Conservation (phyloP, 306 rosid genomes). For the Lupinus albus region DNA sequence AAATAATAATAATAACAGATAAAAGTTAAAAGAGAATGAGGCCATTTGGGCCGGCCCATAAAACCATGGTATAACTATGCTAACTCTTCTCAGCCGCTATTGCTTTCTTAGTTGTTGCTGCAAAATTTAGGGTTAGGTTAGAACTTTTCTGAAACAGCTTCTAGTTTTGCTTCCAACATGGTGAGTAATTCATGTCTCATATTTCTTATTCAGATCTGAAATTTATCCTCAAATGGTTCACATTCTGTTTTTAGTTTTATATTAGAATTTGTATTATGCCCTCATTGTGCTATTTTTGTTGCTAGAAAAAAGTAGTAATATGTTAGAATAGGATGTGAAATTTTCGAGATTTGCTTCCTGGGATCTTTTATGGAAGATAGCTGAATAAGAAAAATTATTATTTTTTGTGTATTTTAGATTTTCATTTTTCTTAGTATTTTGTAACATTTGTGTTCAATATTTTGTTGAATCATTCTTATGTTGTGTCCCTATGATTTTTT, state of each 20-base stretch:
- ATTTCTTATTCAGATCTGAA: conserved; percentile 15
- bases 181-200: background rate
- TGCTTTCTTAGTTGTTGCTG: background rate
- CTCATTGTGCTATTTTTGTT: background rate
- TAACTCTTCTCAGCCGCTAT: background rate
- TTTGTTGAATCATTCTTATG: background rate
- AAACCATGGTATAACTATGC: background rate
- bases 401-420: background rate
- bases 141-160: background rate
- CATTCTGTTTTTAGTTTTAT: background rate
- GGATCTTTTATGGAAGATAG: background rate
- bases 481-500: background rate
- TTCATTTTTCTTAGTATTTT: background rate
- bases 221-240: background rate
- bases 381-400: too few relatives aligned
- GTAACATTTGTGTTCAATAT: background rate
- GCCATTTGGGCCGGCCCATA: conserved; percentile 33
- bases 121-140: conserved; percentile 21
- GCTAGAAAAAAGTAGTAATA: background rate
- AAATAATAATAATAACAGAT: too few relatives aligned
- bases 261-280: background rate
- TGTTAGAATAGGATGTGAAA: background rate
- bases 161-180: conserved; percentile 32
- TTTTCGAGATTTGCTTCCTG: background rate
- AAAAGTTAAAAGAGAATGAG: too few relatives aligned